A percentile compares a stretch with the other conserved stretches of the same genome.
Conservation (phyloP, 345 rosid genomes). For the Citrus cavaleriei region DNA sequence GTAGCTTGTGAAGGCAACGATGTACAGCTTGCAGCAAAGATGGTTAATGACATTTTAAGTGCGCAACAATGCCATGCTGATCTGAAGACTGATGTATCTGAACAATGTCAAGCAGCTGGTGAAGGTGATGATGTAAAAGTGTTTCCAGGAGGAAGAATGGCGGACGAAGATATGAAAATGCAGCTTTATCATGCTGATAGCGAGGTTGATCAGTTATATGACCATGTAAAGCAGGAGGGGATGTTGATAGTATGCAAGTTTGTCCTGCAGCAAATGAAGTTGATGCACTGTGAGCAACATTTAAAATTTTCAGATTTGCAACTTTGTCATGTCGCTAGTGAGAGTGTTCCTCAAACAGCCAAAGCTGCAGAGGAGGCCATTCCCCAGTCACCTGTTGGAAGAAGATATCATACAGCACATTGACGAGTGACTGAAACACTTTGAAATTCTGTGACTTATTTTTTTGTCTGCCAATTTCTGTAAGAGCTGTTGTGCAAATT, state of each 20-base stretch:
- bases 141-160: neutral
- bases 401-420: neutral
- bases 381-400: neutral
- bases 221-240: constrained; percentile 13
- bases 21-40: constrained; percentile 5
- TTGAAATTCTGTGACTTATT: neutral
- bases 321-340: constrained; percentile 14
- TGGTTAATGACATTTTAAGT: neutral
- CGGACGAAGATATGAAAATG: neutral
- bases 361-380: constrained; percentile 1
- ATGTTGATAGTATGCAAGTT: constrained; percentile 9
- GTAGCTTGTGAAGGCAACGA: constrained; percentile 12
- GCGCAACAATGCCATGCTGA: neutral
- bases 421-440: no score
- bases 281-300: constrained; percentile 10
- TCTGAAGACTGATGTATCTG: neutral
- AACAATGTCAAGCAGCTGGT: neutral
- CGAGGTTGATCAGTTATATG: constrained; percentile 1
- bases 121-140: neutral
- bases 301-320: constrained; percentile 14
- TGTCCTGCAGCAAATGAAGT: constrained; percentile 7
- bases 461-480: neutral
- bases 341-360: constrained; percentile 9
- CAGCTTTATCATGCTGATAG: constrained; percentile 3
- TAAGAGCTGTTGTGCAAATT: no score